Percentiles rank a stretch among this genome's conserved stretches.
phyloP scores from a whole-genome alignment of 1,284 basidiomycete genomes.

The Earliella scabrosa region DNA sequence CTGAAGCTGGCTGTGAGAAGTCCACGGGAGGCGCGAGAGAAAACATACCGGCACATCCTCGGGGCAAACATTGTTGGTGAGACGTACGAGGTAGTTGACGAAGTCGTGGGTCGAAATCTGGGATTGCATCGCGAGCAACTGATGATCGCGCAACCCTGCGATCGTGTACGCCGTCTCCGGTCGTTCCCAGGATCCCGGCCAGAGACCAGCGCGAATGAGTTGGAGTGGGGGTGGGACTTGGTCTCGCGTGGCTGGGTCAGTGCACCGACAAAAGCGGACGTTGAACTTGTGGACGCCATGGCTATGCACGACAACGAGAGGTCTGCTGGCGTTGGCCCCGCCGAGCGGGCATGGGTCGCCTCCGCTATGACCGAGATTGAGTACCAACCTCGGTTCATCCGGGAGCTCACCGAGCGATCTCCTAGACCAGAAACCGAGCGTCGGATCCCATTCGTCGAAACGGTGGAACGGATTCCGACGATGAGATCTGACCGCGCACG shows the following conservation, averaged over 20 bases:
- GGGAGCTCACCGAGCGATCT: neutral
- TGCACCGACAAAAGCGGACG: conserved; percentile 1
- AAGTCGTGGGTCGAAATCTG: conserved; percentile 17
- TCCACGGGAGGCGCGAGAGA: neutral
- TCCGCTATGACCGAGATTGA: conserved; percentile 2
- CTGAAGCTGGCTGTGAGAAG: neutral
- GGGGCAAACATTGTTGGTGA: conserved; percentile 15
- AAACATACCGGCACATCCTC: conserved; percentile 12
- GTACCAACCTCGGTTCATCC: neutral
- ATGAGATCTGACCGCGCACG: neutral
- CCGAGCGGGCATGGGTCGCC: neutral
- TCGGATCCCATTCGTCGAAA: conserved; percentile 4
- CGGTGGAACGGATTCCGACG: conserved; percentile 10
- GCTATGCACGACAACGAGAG: conserved; percentile 5
- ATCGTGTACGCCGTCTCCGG: conserved; percentile 19
- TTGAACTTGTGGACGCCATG: conserved; percentile 2
- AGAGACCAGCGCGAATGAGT: conserved; percentile 20
- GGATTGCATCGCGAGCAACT: conserved; percentile 16
- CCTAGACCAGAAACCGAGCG: conserved; percentile 2
- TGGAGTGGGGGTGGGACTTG: conserved; percentile 6
- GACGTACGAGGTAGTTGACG: conserved; percentile 6
- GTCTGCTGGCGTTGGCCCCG: neutral
- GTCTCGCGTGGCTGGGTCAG: neutral
- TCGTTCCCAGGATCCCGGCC: conserved; percentile 21
- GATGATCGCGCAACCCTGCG: conserved; percentile 9